A percentile compares a stretch with the other conserved stretches of the same genome.
Evolutionary conservation across 129 eudicot genomes (phyloP).

Genomic region (Pseudognaphalium luteoalbum): DNA sequence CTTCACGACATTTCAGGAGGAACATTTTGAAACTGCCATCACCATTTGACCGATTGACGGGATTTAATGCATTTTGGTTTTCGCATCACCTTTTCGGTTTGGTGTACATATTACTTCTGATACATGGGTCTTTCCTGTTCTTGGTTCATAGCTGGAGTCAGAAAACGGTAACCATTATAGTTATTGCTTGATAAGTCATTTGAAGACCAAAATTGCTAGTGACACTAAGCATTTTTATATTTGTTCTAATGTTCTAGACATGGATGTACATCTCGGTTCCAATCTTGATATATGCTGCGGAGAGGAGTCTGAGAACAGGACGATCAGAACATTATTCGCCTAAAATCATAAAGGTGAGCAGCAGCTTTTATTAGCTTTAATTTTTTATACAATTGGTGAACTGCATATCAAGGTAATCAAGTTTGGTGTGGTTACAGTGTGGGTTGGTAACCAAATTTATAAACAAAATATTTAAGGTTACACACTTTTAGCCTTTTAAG

Average conservation of each 20-base stretch:
- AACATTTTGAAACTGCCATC: slow-evolving; percentile 73
- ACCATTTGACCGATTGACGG: slow-evolving; percentile 82
- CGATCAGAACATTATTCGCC: slow-evolving; percentile 75
- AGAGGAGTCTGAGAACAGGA: slow-evolving; percentile 73
- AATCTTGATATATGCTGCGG: slow-evolving; percentile 65
- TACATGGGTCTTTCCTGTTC: slow-evolving; percentile 87
- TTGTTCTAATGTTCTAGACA: slow-evolving; percentile 48
- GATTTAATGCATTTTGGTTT: slow-evolving; percentile 97
- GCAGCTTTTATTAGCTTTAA: not conserved
- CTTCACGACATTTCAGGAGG: slow-evolving; percentile 66
- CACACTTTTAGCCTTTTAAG: too few species aligned
- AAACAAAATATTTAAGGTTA: too few species aligned
- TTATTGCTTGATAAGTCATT: not conserved
- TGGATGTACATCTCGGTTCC: slow-evolving; percentile 98
- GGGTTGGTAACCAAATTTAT: too few species aligned
- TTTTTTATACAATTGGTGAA: too few species aligned
- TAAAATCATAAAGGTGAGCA: slow-evolving; percentile 72
- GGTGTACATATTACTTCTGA: slow-evolving; percentile 70
- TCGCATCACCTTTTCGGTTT: slow-evolving; percentile 89
- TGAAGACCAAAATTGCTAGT: not conserved
- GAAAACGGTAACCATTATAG: slow-evolving; percentile 57
- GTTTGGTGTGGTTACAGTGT: too few species aligned
- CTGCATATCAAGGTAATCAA: too few species aligned
- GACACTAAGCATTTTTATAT: slow-evolving; percentile 8
- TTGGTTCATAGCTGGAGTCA: slow-evolving; percentile 79